A percentile compares a stretch with the other conserved stretches of the same genome.
phyloP scores from a whole-genome alignment of 2,329 filamentous ascomycete species.

The Huntiella bhutanensis region DNA sequence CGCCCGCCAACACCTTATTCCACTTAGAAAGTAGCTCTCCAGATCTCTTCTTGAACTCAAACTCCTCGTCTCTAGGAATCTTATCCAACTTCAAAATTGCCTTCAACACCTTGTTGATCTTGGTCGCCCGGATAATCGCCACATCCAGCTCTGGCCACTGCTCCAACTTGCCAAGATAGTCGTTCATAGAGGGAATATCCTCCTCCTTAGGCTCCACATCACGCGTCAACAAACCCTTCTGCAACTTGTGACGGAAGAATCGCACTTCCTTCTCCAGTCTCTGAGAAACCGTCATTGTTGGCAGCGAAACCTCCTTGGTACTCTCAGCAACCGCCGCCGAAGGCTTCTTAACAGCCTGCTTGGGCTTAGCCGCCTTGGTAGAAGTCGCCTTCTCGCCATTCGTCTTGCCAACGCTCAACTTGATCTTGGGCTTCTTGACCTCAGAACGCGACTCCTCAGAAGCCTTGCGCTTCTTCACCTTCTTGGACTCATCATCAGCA shows the following conservation, averaged over 20 bases:
- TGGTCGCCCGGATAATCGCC: constrained; percentile 72
- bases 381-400: constrained; percentile 19
- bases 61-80: constrained; percentile 79
- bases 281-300: constrained; percentile 33
- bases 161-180: constrained; percentile 66
- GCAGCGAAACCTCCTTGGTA: constrained; percentile 12
- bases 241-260: constrained; percentile 82
- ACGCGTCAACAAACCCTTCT: constrained; percentile 77
- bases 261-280: constrained; percentile 64
- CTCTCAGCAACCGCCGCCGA: constrained; percentile 31
- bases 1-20: constrained; percentile 61
- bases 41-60: constrained; percentile 71
- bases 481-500: constrained; percentile 46
- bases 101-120: constrained; percentile 97
- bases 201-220: constrained; percentile 74
- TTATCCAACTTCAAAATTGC: constrained; percentile 72
- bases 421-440: constrained; percentile 51
- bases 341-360: constrained; percentile 34
- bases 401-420: constrained; percentile 46
- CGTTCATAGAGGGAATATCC: constrained; percentile 62
- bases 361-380: constrained; percentile 34
- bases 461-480: constrained; percentile 69
- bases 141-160: constrained; percentile 63
- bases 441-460: constrained; percentile 41
- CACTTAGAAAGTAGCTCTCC: constrained; percentile 66